These are phyloP conservation scores for Botrytis pseudocinerea DNA, from an alignment of 2,329 filamentous ascomycete genomes.

Conservation along the genomic window DNA sequence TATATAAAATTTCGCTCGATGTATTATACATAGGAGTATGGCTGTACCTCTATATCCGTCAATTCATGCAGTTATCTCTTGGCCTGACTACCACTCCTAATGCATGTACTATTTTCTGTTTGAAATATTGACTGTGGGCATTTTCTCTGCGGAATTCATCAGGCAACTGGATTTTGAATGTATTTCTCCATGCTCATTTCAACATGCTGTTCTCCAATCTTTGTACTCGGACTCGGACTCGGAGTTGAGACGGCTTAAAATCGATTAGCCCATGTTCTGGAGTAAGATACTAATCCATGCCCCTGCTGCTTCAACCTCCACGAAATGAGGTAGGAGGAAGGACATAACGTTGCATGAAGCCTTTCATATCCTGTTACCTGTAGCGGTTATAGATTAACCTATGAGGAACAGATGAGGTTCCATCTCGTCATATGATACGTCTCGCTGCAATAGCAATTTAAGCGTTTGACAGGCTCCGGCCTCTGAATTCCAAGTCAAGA, in stretches of 20 bases:
- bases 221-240: background rate
- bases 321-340: constrained; percentile 14
- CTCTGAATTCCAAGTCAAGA: background rate
- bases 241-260: constrained; percentile 2
- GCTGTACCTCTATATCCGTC: background rate
- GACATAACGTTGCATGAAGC: constrained; percentile 8
- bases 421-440: constrained; percentile 13
- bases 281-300: background rate
- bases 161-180: background rate
- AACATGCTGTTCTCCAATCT: background rate
- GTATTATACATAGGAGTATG: background rate
- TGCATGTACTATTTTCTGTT: background rate
- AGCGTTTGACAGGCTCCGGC: background rate
- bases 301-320: constrained; percentile 2
- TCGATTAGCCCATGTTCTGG: background rate
- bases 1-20: background rate
- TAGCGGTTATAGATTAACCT: constrained; percentile 7
- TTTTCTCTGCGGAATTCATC: background rate
- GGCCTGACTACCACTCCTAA: background rate
- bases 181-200: constrained; percentile 6
- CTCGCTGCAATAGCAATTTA: background rate
- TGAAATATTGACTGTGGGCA: background rate
- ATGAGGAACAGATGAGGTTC: background rate
- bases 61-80: background rate
- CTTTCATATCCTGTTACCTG: constrained; percentile 8